Conservation (phyloP, 148 eudicot species). For the Heliamphora exappendiculata region DNA sequence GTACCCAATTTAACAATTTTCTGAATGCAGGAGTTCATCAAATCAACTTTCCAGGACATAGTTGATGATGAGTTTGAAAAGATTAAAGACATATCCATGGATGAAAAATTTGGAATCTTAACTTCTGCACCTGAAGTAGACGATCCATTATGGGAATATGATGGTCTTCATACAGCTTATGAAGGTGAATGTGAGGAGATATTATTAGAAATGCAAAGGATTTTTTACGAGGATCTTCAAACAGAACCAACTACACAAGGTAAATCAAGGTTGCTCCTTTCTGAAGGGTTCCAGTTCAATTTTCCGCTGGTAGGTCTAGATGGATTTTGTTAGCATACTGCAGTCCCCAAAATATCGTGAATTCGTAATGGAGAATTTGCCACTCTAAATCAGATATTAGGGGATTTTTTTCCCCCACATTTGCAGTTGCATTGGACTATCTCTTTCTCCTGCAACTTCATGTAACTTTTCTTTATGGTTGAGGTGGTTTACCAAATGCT, state of each 20-base stretch:
- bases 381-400: neutral
- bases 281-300: neutral
- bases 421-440: neutral
- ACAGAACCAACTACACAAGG: slow-evolving; percentile 35
- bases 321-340: neutral
- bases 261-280: slow-evolving; percentile 14
- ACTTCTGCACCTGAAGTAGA: slow-evolving; percentile 25
- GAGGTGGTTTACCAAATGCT: neutral
- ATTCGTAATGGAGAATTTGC: neutral
- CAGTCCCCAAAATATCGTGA: neutral
- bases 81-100: slow-evolving; percentile 36
- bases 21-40: slow-evolving; percentile 55
- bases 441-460: too few relatives aligned
- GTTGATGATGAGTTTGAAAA: slow-evolving; percentile 72
- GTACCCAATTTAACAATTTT: neutral
- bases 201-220: slow-evolving; percentile 82
- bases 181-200: slow-evolving; percentile 89
- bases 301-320: neutral
- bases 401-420: neutral
- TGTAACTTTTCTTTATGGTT: neutral
- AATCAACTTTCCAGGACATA: slow-evolving; percentile 58
- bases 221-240: slow-evolving; percentile 71
- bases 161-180: slow-evolving; percentile 62
- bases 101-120: slow-evolving; percentile 17
- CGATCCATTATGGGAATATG: slow-evolving; percentile 81